Percentiles rank a stretch among this genome's conserved stretches.
Evolutionary conservation across 371 early-diverging fungal genomes (phyloP).

Genomic region (Amoeboaphelidium protococcarum): DNA sequence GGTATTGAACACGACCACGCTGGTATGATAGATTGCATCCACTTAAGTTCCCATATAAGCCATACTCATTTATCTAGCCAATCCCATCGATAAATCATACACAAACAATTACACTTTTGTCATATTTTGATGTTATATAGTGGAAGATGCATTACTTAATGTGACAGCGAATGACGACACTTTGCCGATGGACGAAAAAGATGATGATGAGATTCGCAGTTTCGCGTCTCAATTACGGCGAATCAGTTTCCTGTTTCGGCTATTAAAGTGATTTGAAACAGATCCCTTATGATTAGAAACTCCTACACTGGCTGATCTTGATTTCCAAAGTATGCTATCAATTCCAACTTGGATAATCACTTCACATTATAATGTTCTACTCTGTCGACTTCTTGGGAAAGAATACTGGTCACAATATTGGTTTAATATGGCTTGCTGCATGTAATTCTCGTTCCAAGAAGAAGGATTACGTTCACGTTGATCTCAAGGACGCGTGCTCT

Average conservation of each 20-base stretch:
- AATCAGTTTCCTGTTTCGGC: too few species aligned
- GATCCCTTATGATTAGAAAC: too few species aligned
- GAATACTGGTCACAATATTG: constrained; percentile 9
- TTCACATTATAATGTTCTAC: constrained; percentile 8
- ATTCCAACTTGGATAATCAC: too few species aligned
- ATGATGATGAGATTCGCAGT: too few species aligned
- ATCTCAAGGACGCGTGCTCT: constrained; percentile 4
- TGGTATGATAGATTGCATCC: constrained; percentile 40
- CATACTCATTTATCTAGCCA: not conserved
- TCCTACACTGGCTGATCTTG: too few species aligned
- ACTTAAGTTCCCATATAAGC: constrained; percentile 5
- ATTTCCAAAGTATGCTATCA: too few species aligned
- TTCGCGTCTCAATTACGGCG: too few species aligned
- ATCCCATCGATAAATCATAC: constrained; percentile 5
- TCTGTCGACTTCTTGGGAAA: constrained; percentile 7
- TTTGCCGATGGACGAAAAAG: too few species aligned
- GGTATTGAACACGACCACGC: constrained; percentile 54
- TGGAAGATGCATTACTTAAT: too few species aligned
- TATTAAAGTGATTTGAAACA: too few species aligned
- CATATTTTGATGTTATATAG: too few species aligned
- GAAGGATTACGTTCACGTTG: constrained; percentile 4
- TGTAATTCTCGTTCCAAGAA: constrained; percentile 13
- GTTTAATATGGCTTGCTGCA: constrained; percentile 14
- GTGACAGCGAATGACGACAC: too few species aligned
- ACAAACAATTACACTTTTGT: constrained; percentile 5